phyloP scores from a whole-genome alignment of 2,329 filamentous ascomycete genomes.

The Fusarium equiseti region DNA sequence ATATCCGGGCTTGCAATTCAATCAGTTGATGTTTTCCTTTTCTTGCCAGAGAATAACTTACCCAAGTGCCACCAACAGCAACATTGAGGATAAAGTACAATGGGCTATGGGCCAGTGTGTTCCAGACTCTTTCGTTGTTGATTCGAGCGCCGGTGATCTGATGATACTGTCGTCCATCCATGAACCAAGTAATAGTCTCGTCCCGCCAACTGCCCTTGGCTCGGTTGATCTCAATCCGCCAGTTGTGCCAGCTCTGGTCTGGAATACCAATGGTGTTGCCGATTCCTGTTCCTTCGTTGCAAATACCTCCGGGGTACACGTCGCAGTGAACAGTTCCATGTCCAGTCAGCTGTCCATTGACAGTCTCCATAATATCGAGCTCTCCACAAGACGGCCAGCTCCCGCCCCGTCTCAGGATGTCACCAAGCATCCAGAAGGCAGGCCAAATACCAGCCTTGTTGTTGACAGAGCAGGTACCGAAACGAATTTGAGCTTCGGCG shows the following conservation, averaged over 20 bases:
- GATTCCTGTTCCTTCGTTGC: constrained; percentile 62
- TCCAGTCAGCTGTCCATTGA: constrained; percentile 36
- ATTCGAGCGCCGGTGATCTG: constrained; percentile 59
- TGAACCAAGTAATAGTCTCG: constrained; percentile 63
- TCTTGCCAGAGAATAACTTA: constrained; percentile 44
- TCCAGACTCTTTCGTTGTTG: constrained; percentile 60
- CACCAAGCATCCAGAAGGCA: constrained; percentile 46
- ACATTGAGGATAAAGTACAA: constrained; percentile 65
- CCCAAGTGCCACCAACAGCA: constrained; percentile 64
- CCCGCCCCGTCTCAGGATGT: constrained; percentile 36
- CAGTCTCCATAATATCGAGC: constrained; percentile 37
- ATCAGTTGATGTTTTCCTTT: background rate
- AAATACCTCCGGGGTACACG: constrained; percentile 56
- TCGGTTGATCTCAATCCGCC: constrained; percentile 62
- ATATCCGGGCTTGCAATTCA: constrained; percentile 55
- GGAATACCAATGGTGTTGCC: constrained; percentile 38
- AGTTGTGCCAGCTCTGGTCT: constrained; percentile 59
- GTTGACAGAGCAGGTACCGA: constrained; percentile 51
- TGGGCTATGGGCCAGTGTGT: constrained; percentile 60
- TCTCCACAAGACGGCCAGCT: constrained; percentile 44
- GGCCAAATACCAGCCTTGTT: constrained; percentile 60
- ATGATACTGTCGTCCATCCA: constrained; percentile 60
- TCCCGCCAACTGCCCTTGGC: constrained; percentile 56
- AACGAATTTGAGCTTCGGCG: constrained; percentile 62
- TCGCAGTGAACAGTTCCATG: constrained; percentile 40